These are phyloP conservation scores for Cerioporus squamosus DNA, from an alignment of 1,284 basidiomycete species.

Conservation along the genomic window DNA sequence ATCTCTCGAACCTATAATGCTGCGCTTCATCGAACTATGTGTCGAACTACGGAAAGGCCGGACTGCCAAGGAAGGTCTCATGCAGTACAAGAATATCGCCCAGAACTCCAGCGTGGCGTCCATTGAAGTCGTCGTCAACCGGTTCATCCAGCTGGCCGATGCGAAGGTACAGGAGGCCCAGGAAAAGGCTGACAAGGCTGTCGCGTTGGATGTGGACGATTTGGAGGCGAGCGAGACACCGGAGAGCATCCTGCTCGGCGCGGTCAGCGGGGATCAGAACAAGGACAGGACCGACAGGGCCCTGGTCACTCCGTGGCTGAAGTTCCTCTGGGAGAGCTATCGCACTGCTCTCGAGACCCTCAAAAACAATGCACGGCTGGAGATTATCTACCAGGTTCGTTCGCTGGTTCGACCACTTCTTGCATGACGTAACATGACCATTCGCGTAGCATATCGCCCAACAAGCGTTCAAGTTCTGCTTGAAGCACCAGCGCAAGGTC, in stretches of 20 bases:
- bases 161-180: constrained; percentile 87
- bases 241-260: constrained; percentile 87
- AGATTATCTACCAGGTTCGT: constrained; percentile 91
- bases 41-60: constrained; percentile 95
- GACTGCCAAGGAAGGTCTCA: constrained; percentile 93
- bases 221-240: constrained; percentile 92
- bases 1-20: constrained; percentile 94
- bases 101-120: constrained; percentile 92
- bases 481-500: constrained; percentile 93
- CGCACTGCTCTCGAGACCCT: constrained; percentile 95
- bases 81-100: constrained; percentile 96
- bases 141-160: constrained; percentile 89
- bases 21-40: constrained; percentile 94
- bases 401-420: neutral
- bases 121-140: constrained; percentile 92
- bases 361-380: constrained; percentile 95
- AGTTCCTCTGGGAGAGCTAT: constrained; percentile 99
- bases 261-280: constrained; percentile 90
- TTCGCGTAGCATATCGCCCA: constrained; percentile 85
- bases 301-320: constrained; percentile 96
- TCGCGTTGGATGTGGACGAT: constrained; percentile 84
- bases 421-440: constrained; percentile 10
- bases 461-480: constrained; percentile 97
- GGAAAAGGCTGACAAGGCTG: constrained; percentile 76
- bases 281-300: constrained; percentile 96